These are phyloP conservation scores for Schizothecium vesticola DNA, from an alignment of 495 filamentous ascomycete genomes.

Conservation along the genomic window DNA sequence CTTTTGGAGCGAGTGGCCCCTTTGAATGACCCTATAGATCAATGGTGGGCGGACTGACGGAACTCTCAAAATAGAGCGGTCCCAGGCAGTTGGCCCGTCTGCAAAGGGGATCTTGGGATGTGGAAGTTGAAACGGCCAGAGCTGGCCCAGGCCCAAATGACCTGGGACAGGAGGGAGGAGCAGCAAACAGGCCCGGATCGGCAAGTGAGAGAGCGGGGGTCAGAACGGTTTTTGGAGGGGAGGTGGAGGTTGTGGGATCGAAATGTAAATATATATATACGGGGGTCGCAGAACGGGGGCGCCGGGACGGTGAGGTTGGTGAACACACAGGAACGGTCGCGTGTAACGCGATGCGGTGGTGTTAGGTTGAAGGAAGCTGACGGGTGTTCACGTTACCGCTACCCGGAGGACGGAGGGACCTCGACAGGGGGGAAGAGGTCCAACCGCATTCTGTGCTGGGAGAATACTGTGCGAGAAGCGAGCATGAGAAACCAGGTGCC, in stretches of 20 bases:
- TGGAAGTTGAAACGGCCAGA: not conserved
- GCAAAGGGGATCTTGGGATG: not conserved
- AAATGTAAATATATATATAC: not conserved
- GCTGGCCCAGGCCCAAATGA: not conserved
- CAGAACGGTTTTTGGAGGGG: not conserved
- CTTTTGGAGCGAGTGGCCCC: not conserved
- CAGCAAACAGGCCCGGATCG: not conserved
- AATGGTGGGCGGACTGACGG: not conserved
- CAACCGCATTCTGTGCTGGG: not conserved
- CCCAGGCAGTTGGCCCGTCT: not conserved
- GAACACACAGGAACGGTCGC: not conserved
- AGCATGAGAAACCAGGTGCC: not conserved
- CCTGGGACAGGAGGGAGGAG: not conserved
- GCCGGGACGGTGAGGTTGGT: not conserved
- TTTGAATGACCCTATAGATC: not conserved
- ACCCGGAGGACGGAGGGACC: not conserved
- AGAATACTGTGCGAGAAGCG: not conserved
- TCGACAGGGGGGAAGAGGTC: not conserved
- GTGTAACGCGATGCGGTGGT: not conserved
- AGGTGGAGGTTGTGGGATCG: not conserved
- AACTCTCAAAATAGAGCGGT: not conserved
- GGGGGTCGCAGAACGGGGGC: no score
- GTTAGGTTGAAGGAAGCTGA: not conserved
- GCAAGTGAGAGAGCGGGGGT: not conserved
- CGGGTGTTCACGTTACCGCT: conserved; percentile 19